A percentile compares a stretch with the other conserved stretches of the same genome.
Evolutionary conservation across 768 basidiomycete genomes (phyloP).

Genomic region (Mycena amicta): DNA sequence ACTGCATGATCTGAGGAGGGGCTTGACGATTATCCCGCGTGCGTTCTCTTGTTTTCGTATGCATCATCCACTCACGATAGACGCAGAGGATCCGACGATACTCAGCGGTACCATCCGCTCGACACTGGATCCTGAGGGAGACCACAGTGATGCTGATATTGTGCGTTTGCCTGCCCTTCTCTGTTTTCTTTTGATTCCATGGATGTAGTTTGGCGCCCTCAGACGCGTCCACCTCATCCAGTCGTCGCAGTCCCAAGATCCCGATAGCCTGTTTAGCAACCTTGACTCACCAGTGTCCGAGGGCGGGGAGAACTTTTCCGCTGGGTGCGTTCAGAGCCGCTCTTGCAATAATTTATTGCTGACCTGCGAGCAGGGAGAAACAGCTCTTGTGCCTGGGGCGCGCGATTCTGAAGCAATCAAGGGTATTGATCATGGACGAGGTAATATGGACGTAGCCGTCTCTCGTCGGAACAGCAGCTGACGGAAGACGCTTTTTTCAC

Average conservation of each 20-base stretch:
- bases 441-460: conserved; percentile 35
- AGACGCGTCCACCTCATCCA: conserved; percentile 59
- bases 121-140: conserved; percentile 67
- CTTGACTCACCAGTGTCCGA: conserved; percentile 61
- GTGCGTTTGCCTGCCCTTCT: no score
- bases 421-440: conserved; percentile 71
- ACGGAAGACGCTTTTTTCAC: not conserved
- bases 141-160: conserved; percentile 67
- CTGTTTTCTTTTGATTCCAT: no score
- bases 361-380: conserved; percentile 50
- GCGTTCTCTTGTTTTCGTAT: conserved; percentile 24
- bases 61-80: not conserved
- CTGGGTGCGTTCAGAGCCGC: conserved; percentile 41
- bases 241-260: no score
- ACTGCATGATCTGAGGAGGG: conserved; percentile 63
- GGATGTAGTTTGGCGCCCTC: conserved; percentile 60
- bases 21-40: conserved; percentile 69
- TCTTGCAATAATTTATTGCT: not conserved
- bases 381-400: conserved; percentile 75
- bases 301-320: conserved; percentile 73
- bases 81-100: conserved; percentile 67
- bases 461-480: conserved; percentile 10
- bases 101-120: conserved; percentile 66
- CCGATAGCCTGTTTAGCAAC: conserved; percentile 49
- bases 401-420: conserved; percentile 65